These are phyloP conservation scores for Leccinum disarticulatum DNA, from an alignment of 768 basidiomycete species.

Conservation along the genomic window DNA sequence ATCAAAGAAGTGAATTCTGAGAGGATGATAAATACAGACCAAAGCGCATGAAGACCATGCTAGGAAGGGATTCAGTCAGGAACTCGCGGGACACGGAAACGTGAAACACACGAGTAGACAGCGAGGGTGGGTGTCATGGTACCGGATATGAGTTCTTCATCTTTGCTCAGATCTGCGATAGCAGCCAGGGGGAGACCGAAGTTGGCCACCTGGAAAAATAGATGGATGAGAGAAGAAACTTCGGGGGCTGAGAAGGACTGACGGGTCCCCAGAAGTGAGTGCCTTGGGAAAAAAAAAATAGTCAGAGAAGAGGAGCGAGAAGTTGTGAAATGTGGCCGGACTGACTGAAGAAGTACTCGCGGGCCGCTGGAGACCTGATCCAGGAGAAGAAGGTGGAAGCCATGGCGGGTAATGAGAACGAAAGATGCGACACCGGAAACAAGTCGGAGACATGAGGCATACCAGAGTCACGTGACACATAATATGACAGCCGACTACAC, in stretches of 20 bases:
- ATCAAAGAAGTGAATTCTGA: constrained; percentile 4
- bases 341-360: constrained; percentile 95
- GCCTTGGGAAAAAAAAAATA: constrained; percentile 45
- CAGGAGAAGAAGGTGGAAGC: constrained; percentile 85
- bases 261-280: constrained; percentile 99
- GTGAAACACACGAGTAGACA: constrained; percentile 81
- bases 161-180: constrained; percentile 84
- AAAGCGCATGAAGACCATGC: constrained; percentile 92
- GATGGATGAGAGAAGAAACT: constrained; percentile 5
- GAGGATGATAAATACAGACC: constrained; percentile 42
- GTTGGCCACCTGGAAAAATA: constrained; percentile 77
- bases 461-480: constrained; percentile 13
- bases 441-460: not conserved
- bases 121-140: constrained; percentile 92
- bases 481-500: not conserved
- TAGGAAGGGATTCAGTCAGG: constrained; percentile 22
- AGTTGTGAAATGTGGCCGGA: constrained; percentile 11
- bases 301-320: constrained; percentile 18
- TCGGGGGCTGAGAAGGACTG: constrained; percentile 34
- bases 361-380: constrained; percentile 87
- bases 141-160: constrained; percentile 96
- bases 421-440: not conserved
- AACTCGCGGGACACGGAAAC: constrained; percentile 9
- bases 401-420: constrained; percentile 43
- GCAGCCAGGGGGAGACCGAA: constrained; percentile 98